Percentiles rank a stretch among this genome's conserved stretches.
Evolutionary conservation across 1,284 basidiomycete species (phyloP).

Genomic region (Amylostereum chailletii): DNA sequence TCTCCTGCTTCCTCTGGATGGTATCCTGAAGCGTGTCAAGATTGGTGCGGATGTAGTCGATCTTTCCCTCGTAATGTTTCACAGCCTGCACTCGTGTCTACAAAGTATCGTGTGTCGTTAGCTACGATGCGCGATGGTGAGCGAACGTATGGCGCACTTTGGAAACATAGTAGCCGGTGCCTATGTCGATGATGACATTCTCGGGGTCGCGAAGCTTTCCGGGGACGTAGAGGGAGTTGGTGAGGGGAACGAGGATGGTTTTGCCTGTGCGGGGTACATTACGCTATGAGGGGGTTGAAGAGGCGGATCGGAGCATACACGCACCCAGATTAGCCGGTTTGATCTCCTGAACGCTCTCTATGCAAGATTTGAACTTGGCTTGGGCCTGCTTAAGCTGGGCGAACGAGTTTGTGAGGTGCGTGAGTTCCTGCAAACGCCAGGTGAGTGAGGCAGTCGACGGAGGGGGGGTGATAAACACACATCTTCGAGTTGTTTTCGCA

Average conservation of each 20-base stretch:
- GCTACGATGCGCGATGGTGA: background rate
- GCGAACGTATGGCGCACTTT: slow-evolving; percentile 50
- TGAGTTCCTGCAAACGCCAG: slow-evolving; percentile 64
- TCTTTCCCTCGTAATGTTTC: slow-evolving; percentile 71
- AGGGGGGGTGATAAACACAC: slow-evolving; percentile 30
- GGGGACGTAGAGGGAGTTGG: slow-evolving; percentile 91
- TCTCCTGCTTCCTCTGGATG: slow-evolving; percentile 85
- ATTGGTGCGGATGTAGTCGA: slow-evolving; percentile 72
- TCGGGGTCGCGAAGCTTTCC: slow-evolving; percentile 81
- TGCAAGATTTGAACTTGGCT: slow-evolving; percentile 84
- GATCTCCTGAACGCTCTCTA: slow-evolving; percentile 76
- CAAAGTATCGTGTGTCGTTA: background rate
- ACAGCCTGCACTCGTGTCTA: slow-evolving; percentile 76
- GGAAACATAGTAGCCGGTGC: slow-evolving; percentile 94
- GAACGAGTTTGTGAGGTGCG: slow-evolving; percentile 88
- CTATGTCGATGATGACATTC: slow-evolving; percentile 90
- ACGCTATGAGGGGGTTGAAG: background rate
- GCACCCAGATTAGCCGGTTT: slow-evolving; percentile 68
- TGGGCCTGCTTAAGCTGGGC: slow-evolving; percentile 90
- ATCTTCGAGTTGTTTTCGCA: slow-evolving; percentile 85
- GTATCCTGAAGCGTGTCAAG: slow-evolving; percentile 79
- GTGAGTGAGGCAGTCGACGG: slow-evolving; percentile 4
- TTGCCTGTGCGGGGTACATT: slow-evolving; percentile 49
- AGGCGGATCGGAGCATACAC: slow-evolving; percentile 15
- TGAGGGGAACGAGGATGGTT: slow-evolving; percentile 85